Percentiles rank a stretch among this genome's conserved stretches.
phyloP scores from a whole-genome alignment of 768 basidiomycete species.

The Boletus barrowsii region DNA sequence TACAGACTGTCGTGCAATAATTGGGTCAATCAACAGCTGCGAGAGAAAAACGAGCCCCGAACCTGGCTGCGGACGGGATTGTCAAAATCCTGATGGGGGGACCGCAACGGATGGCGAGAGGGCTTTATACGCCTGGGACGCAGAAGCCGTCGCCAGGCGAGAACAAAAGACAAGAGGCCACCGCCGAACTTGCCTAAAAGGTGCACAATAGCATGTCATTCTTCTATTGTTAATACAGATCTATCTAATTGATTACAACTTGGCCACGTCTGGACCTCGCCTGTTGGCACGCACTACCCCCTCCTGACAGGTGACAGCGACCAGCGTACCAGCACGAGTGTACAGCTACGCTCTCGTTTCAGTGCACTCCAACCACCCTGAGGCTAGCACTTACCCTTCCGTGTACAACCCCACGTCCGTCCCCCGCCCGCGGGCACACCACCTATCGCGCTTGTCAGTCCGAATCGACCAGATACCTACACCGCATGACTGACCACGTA shows the following conservation, averaged over 20 bases:
- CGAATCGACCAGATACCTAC: background rate
- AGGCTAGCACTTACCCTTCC: constrained; percentile 55
- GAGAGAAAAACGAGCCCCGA: background rate
- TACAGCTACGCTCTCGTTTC: constrained; percentile 50
- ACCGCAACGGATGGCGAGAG: background rate
- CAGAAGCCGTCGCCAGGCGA: constrained; percentile 28
- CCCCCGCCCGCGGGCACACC: constrained; percentile 57
- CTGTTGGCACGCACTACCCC: constrained; percentile 66
- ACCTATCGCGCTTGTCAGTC: constrained; percentile 40
- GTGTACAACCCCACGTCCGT: constrained; percentile 66
- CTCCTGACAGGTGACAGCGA: constrained; percentile 80
- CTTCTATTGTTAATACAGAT: constrained; percentile 21
- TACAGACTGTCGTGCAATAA: constrained; percentile 23
- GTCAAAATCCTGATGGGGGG: constrained; percentile 34
- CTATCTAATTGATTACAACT: constrained; percentile 15
- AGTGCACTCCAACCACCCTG: constrained; percentile 3
- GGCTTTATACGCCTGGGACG: constrained; percentile 27
- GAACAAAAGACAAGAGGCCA: constrained; percentile 30
- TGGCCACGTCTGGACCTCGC: constrained; percentile 38
- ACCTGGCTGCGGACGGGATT: constrained; percentile 37
- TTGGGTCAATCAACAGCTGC: constrained; percentile 7
- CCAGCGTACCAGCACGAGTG: constrained; percentile 57
- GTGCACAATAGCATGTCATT: constrained; percentile 26
- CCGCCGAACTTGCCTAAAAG: constrained; percentile 13
- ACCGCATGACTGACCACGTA: constrained; percentile 54